Conservation (phyloP, 1,284 basidiomycete species). For the Hortiboletus rubellus region DNA sequence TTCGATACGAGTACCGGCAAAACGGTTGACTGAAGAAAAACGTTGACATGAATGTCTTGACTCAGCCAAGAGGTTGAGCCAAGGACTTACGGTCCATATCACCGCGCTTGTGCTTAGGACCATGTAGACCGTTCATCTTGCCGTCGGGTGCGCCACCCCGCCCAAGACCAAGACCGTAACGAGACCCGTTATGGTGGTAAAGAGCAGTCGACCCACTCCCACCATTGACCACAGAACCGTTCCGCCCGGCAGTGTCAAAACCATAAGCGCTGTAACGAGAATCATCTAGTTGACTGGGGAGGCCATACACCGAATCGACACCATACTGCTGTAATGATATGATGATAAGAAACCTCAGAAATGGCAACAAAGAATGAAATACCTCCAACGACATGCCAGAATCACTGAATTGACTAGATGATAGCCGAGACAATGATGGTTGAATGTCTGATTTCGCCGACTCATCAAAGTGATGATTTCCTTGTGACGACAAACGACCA, state of each 20-base stretch:
- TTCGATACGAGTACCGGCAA: slow-evolving; percentile 92
- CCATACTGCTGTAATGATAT: slow-evolving; percentile 48
- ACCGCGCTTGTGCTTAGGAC: slow-evolving; percentile 90
- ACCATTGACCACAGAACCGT: slow-evolving; percentile 44
- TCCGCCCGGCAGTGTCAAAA: slow-evolving; percentile 53
- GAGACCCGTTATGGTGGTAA: slow-evolving; percentile 76
- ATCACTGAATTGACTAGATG: slow-evolving; percentile 59
- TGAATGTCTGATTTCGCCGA: slow-evolving; percentile 57
- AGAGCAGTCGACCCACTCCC: slow-evolving; percentile 75
- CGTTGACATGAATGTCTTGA: slow-evolving; percentile 2
- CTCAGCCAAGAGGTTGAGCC: slow-evolving; percentile 21
- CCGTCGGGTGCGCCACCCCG: slow-evolving; percentile 55
- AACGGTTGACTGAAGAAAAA: slow-evolving; percentile 76
- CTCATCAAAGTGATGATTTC: slow-evolving; percentile 49
- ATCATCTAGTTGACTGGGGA: slow-evolving; percentile 51
- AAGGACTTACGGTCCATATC: slow-evolving; percentile 87
- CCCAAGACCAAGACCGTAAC: slow-evolving; percentile 68
- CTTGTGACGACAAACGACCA: slow-evolving; percentile 59
- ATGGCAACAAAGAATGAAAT: slow-evolving; percentile 16
- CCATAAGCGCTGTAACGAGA: slow-evolving; percentile 64
- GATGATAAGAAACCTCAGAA: slow-evolving; percentile 12
- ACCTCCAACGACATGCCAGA: slow-evolving; percentile 59
- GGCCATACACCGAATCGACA: slow-evolving; percentile 58
- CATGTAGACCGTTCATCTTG: slow-evolving; percentile 87
- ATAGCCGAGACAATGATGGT: slow-evolving; percentile 66